Percentiles rank a stretch among this genome's conserved stretches.
phyloP scores from a whole-genome alignment of 225 moss, liverwort and hornwort species.

The Asterella californica region DNA sequence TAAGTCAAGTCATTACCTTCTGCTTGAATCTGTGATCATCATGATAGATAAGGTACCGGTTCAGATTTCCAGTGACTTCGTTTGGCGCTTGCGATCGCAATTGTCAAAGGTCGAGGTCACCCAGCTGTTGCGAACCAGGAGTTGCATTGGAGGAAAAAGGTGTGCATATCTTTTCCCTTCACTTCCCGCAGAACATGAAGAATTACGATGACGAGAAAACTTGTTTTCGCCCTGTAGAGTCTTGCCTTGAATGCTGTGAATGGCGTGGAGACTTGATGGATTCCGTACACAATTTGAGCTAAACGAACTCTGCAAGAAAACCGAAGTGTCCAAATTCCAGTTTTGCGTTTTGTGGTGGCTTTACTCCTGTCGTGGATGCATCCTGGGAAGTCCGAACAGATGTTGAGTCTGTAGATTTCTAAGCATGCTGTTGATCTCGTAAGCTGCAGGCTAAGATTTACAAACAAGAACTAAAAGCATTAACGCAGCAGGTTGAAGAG shows the following conservation, averaged over 20 bases:
- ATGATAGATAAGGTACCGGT: constrained; percentile 4
- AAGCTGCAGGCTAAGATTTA: constrained; percentile 37
- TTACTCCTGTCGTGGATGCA: neutral
- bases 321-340: neutral
- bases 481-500: constrained; percentile 29
- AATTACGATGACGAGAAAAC: no score
- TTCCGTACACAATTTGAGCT: no score
- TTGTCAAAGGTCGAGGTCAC: constrained; percentile 29
- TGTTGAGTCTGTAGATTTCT: neutral
- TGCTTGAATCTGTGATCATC: neutral
- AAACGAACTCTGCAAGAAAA: neutral
- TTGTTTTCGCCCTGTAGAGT: no score
- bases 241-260: no score
- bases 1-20: no score
- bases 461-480: constrained; percentile 30
- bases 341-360: neutral
- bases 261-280: no score
- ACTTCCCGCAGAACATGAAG: neutral
- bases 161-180: neutral
- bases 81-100: constrained; percentile 34
- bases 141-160: constrained; percentile 45
- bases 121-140: constrained; percentile 7
- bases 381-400: no score
- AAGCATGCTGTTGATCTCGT: neutral
- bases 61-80: constrained; percentile 18